Percentiles rank a stretch among this genome's conserved stretches.
Conservation (phyloP, 2,329 filamentous ascomycete species). For the Stagonosporopsis rhizophila region DNA sequence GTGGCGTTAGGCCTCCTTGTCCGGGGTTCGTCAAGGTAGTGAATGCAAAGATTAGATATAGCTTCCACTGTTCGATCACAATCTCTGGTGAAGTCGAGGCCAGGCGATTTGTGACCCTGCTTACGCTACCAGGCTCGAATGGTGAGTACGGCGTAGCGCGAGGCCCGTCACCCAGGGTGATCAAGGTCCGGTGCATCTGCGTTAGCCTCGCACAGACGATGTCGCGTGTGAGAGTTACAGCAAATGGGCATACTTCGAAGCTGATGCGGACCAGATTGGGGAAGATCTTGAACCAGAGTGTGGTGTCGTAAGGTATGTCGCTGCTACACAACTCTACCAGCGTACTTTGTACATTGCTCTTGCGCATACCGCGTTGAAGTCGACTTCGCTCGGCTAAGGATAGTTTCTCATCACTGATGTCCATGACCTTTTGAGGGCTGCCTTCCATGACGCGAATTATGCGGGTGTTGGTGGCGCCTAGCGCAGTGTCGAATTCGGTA, state of each 20-base stretch:
- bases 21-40: conserved; percentile 90
- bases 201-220: conserved; percentile 90
- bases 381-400: conserved; percentile 92
- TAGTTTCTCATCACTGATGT: conserved; percentile 89
- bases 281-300: conserved; percentile 97
- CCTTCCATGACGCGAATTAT: conserved; percentile 93
- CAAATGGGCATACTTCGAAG: conserved; percentile 89
- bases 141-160: conserved; percentile 60
- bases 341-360: conserved; percentile 81
- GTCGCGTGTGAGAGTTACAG: conserved; percentile 87
- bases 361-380: conserved; percentile 86
- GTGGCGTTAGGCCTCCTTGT: conserved; percentile 60
- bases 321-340: conserved; percentile 94
- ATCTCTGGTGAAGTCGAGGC: conserved; percentile 80
- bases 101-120: conserved; percentile 63
- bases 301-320: conserved; percentile 92
- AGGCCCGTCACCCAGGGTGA: conserved; percentile 74
- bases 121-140: conserved; percentile 64
- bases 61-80: conserved; percentile 95
- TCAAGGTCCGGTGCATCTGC: conserved; percentile 89
- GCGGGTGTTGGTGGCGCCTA: conserved; percentile 80
- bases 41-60: conserved; percentile 96
- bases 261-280: conserved; percentile 92
- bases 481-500: conserved; percentile 88
- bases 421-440: conserved; percentile 86